Evolutionary conservation across 345 rosid species (phyloP), one percentile per base, ranked within the genome.

Genomic region (Dipteronia dyeriana): DNA sequence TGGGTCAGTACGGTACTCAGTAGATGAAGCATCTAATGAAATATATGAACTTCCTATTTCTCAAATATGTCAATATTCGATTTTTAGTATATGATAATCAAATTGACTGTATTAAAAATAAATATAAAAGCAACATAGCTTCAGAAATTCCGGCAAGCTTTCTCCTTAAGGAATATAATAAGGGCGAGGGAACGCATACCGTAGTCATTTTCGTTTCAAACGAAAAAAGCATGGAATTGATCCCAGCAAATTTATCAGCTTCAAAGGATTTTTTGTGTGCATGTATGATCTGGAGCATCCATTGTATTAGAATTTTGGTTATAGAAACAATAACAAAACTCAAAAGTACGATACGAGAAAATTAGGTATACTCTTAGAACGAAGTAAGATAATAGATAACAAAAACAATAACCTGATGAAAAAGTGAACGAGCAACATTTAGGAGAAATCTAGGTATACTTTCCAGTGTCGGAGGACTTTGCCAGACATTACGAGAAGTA

Each of bases 241-340:
- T 89, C 70, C 71, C 83, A 74, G 78, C 84, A 81, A 91, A 93
- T 17, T 68, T 85, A 60, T 85, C 92, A 65, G 85, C 85, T 74
- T 84, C 87, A 85, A 86, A 95, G 54, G 91, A 86, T 78, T 88
- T 89, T 71, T 82, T 71, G 82, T 95, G 96, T 38, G 92, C 85
- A 84, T 80, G 84, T 65, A 95, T 80, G 23, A 95, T 91, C 98
- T 95, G 87, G 74, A 81, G 80, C 75, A n/a, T 73, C 76, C 56
- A 72, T 20, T 75, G 73, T 19, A 77, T 73, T 29, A 86, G 66
- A 23, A 62, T n/a, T 34, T 14, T 7, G 25, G 68, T 23, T 54
- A 22, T 8, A 26, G n/a, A 12, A 25, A 59, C 9, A 63, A 29
- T 57, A 59, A 59, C 13, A 11, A 59, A 9, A 20, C 22, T 22